phyloP scores from a whole-genome alignment of 257 asterid species.

The Petunia axillaris region DNA sequence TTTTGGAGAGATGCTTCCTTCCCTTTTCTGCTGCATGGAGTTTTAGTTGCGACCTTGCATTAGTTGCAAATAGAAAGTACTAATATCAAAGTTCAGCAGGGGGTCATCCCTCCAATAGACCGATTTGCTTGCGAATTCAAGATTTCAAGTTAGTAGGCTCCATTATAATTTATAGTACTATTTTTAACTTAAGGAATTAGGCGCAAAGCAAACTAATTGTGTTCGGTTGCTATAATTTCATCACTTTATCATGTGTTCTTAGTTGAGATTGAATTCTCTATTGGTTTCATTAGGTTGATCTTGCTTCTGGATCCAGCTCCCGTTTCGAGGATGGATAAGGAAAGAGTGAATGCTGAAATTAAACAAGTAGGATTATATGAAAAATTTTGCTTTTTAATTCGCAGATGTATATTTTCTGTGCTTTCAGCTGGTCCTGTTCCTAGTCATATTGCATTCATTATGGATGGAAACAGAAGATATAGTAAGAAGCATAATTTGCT shows the following conservation, averaged over 20 bases:
- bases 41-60: no score
- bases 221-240: neutral
- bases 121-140: no score
- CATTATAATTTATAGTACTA: no score
- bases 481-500: constrained; percentile 54
- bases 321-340: constrained; percentile 21
- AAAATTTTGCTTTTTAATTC: neutral
- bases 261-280: neutral
- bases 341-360: neutral
- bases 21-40: no score
- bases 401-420: constrained; percentile 35
- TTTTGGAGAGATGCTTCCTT: no score
- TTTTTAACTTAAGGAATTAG: no score
- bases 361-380: constrained; percentile 19
- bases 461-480: constrained; percentile 85
- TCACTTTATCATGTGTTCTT: neutral
- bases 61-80: no score
- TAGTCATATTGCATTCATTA: constrained; percentile 68
- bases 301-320: neutral
- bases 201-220: no score
- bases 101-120: no score
- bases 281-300: neutral
- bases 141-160: no score
- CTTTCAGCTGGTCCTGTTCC: constrained; percentile 66
- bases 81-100: no score